These are phyloP conservation scores for Mixia osmundae DNA, from an alignment of 1,284 basidiomycete genomes.

Conservation along the genomic window DNA sequence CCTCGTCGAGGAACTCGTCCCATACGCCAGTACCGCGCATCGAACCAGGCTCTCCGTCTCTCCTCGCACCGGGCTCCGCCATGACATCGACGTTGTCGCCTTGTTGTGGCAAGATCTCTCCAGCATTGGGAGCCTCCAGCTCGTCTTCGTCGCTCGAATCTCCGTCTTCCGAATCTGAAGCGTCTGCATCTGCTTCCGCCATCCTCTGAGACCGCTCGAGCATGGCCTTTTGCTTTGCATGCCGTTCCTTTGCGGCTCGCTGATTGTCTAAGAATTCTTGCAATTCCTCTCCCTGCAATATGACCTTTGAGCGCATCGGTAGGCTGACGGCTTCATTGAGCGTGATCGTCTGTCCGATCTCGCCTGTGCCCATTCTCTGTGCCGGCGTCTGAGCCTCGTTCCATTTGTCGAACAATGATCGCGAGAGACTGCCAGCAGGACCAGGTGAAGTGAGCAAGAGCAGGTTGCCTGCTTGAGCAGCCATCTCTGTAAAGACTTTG, in stretches of 20 bases:
- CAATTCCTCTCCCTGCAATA: constrained; percentile 44
- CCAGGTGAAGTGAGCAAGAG: constrained; percentile 8
- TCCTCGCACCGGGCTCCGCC: background rate
- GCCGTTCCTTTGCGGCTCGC: constrained; percentile 54
- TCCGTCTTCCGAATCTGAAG: constrained; percentile 33
- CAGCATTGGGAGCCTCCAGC: no score
- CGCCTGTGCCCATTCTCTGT: constrained; percentile 58
- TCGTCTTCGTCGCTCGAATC: constrained; percentile 10
- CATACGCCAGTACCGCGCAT: constrained; percentile 14
- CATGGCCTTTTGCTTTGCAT: constrained; percentile 64
- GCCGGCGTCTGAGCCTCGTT: constrained; percentile 47
- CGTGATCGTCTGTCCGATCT: constrained; percentile 58
- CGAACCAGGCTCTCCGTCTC: constrained; percentile 3
- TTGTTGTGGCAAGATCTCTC: background rate
- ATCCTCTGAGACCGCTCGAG: constrained; percentile 60
- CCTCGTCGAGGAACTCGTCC: constrained; percentile 18
- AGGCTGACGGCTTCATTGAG: constrained; percentile 32
- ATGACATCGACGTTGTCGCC: background rate
- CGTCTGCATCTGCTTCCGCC: constrained; percentile 52
- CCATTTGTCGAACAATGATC: constrained; percentile 66
- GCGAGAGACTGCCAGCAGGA: constrained; percentile 48
- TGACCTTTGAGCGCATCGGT: constrained; percentile 69
- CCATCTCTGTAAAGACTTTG: constrained; percentile 42
- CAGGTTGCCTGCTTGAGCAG: constrained; percentile 1
- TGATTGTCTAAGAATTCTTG: constrained; percentile 57